Conservation (phyloP, 2,329 filamentous ascomycete species). For the Sodiomyces alkalinus region DNA sequence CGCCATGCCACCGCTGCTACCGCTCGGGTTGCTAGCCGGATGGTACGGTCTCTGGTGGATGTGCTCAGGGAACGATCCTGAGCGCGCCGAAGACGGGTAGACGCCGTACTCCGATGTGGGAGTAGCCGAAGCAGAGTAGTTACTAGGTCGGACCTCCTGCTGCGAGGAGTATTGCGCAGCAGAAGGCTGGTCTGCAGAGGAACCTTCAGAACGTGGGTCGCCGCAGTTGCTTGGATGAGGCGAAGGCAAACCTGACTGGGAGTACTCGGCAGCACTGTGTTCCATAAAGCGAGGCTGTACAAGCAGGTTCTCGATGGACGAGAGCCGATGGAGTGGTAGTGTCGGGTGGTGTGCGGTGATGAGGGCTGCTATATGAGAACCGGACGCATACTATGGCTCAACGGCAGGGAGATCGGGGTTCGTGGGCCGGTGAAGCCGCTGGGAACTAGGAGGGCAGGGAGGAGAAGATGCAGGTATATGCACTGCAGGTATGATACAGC, state of each 20-base stretch:
- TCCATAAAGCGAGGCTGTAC: no score
- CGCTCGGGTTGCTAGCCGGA: conserved; percentile 57
- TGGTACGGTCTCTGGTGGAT: conserved; percentile 76
- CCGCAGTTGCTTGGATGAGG: conserved; percentile 50
- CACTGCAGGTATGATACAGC: background rate
- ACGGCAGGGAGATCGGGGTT: no score
- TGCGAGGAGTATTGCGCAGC: conserved; percentile 78
- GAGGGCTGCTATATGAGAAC: conserved; percentile 16
- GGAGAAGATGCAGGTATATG: background rate
- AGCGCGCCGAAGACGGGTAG: conserved; percentile 61
- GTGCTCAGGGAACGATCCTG: conserved; percentile 76
- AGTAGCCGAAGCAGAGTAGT: conserved; percentile 64
- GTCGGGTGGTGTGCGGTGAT: conserved; percentile 15
- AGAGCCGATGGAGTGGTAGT: conserved; percentile 6
- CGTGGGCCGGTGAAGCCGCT: background rate
- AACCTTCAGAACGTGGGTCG: conserved; percentile 70
- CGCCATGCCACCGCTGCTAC: conserved; percentile 82
- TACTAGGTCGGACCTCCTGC: conserved; percentile 59
- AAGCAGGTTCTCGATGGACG: conserved; percentile 14
- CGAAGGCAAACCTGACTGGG: conserved; percentile 78
- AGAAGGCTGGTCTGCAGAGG: conserved; percentile 81
- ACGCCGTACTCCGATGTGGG: conserved; percentile 81
- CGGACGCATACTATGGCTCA: conserved; percentile 18
- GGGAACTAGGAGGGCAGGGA: background rate
- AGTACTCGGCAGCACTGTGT: conserved; percentile 56